A percentile compares a stretch with the other conserved stretches of the same genome.
Conservation (phyloP, 2,329 filamentous ascomycete species). For the Ascocoryne sarcoides region DNA sequence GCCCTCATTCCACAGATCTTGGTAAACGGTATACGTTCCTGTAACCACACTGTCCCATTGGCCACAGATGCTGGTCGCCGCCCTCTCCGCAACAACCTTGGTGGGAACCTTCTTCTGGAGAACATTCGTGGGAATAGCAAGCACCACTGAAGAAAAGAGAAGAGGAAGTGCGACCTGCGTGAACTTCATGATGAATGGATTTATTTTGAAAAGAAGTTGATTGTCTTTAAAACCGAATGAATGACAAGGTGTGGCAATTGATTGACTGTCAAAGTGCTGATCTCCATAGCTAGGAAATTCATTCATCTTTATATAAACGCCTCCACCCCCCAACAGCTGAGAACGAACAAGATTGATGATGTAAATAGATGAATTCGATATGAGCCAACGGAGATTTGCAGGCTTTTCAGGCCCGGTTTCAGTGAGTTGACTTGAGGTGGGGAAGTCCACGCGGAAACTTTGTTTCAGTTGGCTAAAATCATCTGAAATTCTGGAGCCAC, state of each 20-base stretch:
- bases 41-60: slow-evolving; percentile 1
- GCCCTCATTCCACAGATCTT: slow-evolving; percentile 24
- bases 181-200: slow-evolving; percentile 7
- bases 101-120: not conserved
- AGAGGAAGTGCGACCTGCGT: slow-evolving; percentile 8
- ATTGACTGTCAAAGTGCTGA: not conserved
- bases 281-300: not conserved
- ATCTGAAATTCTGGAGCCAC: no score
- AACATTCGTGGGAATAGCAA: slow-evolving; percentile 1
- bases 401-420: no score
- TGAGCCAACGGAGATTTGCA: not conserved
- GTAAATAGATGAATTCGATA: not conserved
- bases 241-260: not conserved
- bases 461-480: no score
- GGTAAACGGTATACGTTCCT: slow-evolving; percentile 29
- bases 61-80: slow-evolving; percentile 3
- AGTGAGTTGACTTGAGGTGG: no score
- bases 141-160: slow-evolving; percentile 3
- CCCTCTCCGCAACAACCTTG: no score
- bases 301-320: not conserved
- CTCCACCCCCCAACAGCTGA: not conserved
- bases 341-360: not conserved
- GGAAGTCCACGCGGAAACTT: no score
- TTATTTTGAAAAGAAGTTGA: not conserved
- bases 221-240: not conserved